Conservation (phyloP, 257 asterid species). For the Solanum dulcamara region DNA sequence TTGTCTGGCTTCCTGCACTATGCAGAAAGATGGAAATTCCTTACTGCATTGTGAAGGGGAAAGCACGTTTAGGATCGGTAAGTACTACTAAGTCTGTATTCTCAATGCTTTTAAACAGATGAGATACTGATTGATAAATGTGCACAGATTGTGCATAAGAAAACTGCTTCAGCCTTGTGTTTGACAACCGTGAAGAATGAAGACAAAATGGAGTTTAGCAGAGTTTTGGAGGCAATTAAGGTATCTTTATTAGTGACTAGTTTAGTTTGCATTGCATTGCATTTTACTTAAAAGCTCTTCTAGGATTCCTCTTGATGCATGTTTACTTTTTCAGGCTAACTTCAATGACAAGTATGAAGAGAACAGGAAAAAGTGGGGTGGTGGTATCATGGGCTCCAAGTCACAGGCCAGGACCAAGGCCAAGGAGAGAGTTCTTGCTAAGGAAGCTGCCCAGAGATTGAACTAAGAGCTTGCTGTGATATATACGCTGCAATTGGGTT, state of each 20-base stretch:
- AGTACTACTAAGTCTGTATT: neutral
- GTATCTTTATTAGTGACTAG: neutral
- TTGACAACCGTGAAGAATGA: slow-evolving; percentile 39
- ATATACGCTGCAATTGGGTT: neutral
- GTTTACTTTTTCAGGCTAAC: slow-evolving; percentile 22
- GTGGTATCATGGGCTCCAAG: slow-evolving; percentile 38
- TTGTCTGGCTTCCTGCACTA: slow-evolving; percentile 30
- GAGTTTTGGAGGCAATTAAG: slow-evolving; percentile 33
- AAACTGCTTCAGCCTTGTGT: slow-evolving; percentile 32
- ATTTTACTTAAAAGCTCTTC: neutral
- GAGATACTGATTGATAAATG: neutral
- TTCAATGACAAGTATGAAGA: slow-evolving; percentile 38
- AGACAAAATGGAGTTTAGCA: slow-evolving; percentile 33
- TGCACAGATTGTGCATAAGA: slow-evolving; percentile 25
- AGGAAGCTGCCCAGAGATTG: slow-evolving; percentile 33
- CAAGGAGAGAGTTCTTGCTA: slow-evolving; percentile 30
- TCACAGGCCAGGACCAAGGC: slow-evolving; percentile 41
- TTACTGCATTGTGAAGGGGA: slow-evolving; percentile 37
- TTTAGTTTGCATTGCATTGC: neutral
- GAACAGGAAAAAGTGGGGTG: slow-evolving; percentile 36
- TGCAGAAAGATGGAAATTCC: slow-evolving; percentile 43
- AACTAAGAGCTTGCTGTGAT: neutral
- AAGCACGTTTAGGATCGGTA: slow-evolving; percentile 24
- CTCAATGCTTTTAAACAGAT: neutral
- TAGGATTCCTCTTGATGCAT: neutral